phyloP scores from a whole-genome alignment of 2,329 filamentous ascomycete species.

The Akanthomyces lecanii region DNA sequence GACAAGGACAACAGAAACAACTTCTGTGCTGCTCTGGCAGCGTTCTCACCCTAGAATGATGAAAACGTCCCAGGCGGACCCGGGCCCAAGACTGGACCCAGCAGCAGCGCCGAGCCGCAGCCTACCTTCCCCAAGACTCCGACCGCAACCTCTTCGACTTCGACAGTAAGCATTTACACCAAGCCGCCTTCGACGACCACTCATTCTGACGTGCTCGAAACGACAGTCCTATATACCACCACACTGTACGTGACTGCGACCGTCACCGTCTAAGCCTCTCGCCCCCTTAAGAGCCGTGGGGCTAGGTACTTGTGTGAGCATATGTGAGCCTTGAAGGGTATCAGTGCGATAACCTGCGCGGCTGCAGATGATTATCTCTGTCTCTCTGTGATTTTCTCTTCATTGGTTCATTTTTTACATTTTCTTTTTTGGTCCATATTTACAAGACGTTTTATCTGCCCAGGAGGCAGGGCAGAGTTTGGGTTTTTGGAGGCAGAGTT shows the following conservation, averaged over 20 bases:
- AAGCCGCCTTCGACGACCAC: neutral
- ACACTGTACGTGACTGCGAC: conserved; percentile 21
- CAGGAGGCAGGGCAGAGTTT: conserved; percentile 6
- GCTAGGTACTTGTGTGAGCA: neutral
- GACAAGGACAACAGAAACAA: conserved; percentile 61
- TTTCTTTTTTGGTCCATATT: conserved; percentile 19
- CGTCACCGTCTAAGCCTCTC: neutral
- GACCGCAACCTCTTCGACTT: neutral
- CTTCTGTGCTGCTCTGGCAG: conserved; percentile 59
- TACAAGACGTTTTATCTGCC: conserved; percentile 16
- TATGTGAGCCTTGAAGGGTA: neutral
- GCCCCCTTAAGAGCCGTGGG: neutral
- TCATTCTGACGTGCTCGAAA: conserved; percentile 16
- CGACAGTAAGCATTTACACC: conserved; percentile 5
- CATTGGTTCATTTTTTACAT: conserved; percentile 21
- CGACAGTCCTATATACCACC: conserved; percentile 21
- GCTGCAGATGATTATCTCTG: conserved; percentile 5
- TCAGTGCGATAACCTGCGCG: neutral
- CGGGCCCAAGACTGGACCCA: conserved; percentile 2
- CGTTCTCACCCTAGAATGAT: conserved; percentile 35
- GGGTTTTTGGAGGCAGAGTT: neutral
- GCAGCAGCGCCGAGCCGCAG: neutral
- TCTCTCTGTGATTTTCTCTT: conserved; percentile 17
- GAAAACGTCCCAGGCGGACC: neutral
- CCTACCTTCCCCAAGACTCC: neutral